Evolutionary conservation across 2,329 filamentous ascomycete species (phyloP), one percentile per base, ranked within the genome.

Genomic region (Pseudogymnoascus sp.): DNA sequence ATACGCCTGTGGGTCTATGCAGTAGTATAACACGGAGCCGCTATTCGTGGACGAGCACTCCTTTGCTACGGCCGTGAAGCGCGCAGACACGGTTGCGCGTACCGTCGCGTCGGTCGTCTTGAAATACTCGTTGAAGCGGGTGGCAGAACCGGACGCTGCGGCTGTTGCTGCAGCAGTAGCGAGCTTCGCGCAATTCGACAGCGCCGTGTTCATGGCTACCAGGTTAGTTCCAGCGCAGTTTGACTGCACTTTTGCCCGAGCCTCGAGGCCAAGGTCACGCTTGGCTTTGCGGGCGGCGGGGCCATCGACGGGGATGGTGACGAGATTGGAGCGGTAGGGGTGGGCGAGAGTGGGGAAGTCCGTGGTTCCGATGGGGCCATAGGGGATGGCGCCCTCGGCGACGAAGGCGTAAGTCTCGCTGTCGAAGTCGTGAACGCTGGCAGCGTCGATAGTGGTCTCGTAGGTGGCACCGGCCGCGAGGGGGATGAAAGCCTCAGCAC

Each of bases 61-160:
- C 2, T 68, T 67, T 4, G 82, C 80, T 6, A 88, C 77, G 52
- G 76, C 75, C 61, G 77, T 78, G 61, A 87, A 78, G 26, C 76
- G 76, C n/a, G 69, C 72, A 2, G 81, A 76, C 6, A 88, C 83
- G 1, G 74, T 77, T 60, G 71, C 76, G 41, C 80, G 79, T 8
- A 76, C 77, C 2, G 73, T 65, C n/a, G 72, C 65, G 11, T 75
- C 73, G 29, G 80, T 81, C 0, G 80, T 80, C 74, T 86, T 87
- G 80, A 88, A 90, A 77, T 86, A 88, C 69, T 86, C 82, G 37
- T 72, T 73, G 67, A 87, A 74, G 69, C 79, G 83, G 67, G 75
- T 72, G 3, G 78, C 76, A 0, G 75, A 67, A 29, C 81, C 82
- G 0, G 77, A 81, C 1, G 76, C 71, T 0, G 83, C 82, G 2